A percentile compares a stretch with the other conserved stretches of the same genome.
phyloP scores from a whole-genome alignment of 352 stramenopile species.

The Pythium rishiriense region DNA sequence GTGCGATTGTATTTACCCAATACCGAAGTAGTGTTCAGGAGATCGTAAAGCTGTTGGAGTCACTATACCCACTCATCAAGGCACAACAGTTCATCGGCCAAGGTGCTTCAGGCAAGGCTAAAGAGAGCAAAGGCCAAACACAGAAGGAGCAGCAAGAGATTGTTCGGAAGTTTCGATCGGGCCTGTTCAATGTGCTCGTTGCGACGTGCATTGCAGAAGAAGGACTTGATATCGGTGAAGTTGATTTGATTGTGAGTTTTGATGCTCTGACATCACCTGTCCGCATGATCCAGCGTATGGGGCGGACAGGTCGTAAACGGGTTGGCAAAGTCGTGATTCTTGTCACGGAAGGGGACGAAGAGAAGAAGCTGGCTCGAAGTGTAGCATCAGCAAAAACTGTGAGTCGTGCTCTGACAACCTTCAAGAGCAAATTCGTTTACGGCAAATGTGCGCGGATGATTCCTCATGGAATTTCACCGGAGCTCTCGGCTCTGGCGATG shows the following conservation, averaged over 20 bases:
- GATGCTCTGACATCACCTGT: slow-evolving; percentile 95
- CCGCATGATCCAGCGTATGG: slow-evolving; percentile 94
- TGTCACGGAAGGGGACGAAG: slow-evolving; percentile 88
- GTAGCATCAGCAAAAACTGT: slow-evolving; percentile 80
- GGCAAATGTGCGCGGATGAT: slow-evolving; percentile 75
- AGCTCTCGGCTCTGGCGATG: slow-evolving; percentile 61
- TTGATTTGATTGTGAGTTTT: slow-evolving; percentile 94
- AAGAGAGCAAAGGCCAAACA: slow-evolving; percentile 89
- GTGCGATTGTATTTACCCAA: slow-evolving; percentile 98
- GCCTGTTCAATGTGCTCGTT: slow-evolving; percentile 92
- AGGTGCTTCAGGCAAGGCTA: slow-evolving; percentile 76
- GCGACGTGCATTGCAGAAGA: slow-evolving; percentile 96
- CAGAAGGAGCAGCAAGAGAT: slow-evolving; percentile 96
- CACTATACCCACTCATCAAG: slow-evolving; percentile 79
- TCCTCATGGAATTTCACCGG: slow-evolving; percentile 46
- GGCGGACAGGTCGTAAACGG: slow-evolving; percentile 95
- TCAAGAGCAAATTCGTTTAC: slow-evolving; percentile 90
- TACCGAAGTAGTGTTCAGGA: slow-evolving; percentile 94
- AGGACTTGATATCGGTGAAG: slow-evolving; percentile 95
- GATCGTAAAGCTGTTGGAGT: slow-evolving; percentile 86
- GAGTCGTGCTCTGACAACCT: slow-evolving; percentile 80
- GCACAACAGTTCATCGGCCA: slow-evolving; percentile 94
- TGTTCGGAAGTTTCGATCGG: slow-evolving; percentile 86
- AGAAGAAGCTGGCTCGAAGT: slow-evolving; percentile 85
- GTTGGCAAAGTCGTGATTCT: slow-evolving; percentile 90